Evolutionary conservation across 306 rosid species (phyloP).

Genomic region (Inga laurina): DNA sequence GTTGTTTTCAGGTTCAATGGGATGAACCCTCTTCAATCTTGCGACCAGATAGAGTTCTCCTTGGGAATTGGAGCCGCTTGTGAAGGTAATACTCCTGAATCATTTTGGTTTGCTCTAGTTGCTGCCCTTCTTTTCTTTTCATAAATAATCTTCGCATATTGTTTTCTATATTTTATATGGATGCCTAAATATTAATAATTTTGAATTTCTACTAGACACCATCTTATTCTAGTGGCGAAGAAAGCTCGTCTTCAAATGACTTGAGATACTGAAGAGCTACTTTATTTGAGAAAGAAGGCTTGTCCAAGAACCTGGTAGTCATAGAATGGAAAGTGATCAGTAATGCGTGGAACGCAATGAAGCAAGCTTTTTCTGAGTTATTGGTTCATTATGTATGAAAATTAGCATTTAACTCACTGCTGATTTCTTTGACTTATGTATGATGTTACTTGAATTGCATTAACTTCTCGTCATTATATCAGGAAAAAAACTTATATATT

Average conservation of each 20-base stretch:
- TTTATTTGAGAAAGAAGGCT: background rate
- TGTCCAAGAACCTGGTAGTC: background rate
- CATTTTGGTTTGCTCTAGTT: background rate
- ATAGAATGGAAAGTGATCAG: background rate
- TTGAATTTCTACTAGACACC: background rate
- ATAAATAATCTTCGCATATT: constrained; percentile 5
- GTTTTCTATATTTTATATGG: constrained; percentile 16
- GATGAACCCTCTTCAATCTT: constrained; percentile 89
- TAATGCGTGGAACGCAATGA: background rate
- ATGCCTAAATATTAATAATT: background rate
- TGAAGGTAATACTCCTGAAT: constrained; percentile 63
- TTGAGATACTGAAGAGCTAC: background rate
- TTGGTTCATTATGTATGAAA: background rate
- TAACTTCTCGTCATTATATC: background rate
- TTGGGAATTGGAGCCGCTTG: constrained; percentile 97
- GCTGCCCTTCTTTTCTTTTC: background rate
- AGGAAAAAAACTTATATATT: no score
- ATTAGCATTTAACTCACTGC: background rate
- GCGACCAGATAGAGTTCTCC: constrained; percentile 97
- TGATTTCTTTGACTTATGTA: background rate
- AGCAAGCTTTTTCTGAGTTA: background rate
- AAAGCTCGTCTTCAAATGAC: background rate
- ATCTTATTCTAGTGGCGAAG: background rate
- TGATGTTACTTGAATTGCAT: no score
- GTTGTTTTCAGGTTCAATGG: constrained; percentile 86